Conservation (phyloP, 164 flowering plant species). For the Piper betle region DNA sequence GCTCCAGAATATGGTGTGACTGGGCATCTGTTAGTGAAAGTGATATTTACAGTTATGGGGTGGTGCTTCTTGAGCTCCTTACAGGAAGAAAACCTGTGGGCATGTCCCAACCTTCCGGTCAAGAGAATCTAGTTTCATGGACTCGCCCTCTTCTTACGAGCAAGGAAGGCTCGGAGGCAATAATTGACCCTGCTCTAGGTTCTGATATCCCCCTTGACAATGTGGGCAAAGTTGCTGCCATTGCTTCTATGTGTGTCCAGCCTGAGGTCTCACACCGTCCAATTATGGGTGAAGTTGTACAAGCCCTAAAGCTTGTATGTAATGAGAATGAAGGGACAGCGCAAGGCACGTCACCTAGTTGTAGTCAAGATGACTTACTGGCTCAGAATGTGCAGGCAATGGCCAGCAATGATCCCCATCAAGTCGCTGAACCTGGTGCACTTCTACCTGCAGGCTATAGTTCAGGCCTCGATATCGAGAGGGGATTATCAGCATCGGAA, state of each 20-base stretch:
- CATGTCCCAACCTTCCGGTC: constrained; percentile 83
- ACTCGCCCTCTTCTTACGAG: constrained; percentile 83
- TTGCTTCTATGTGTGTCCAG: constrained; percentile 96
- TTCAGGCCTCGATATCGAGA: constrained; percentile 28
- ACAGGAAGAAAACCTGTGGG: constrained; percentile 89
- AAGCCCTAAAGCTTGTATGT: constrained; percentile 81
- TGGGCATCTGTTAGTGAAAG: constrained; percentile 95
- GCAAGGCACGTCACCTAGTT: constrained; percentile 25
- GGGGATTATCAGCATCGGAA: constrained; percentile 41
- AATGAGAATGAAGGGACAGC: constrained; percentile 60
- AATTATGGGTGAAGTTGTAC: constrained; percentile 97
- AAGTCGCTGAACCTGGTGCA: constrained; percentile 14
- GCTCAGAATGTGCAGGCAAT: constrained; percentile 24
- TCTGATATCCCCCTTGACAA: constrained; percentile 45
- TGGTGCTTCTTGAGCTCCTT: constrained; percentile 88
- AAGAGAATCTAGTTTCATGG: constrained; percentile 82
- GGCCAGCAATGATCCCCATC: constrained; percentile 21
- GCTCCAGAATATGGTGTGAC: constrained; percentile 99
- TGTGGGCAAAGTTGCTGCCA: constrained; percentile 88
- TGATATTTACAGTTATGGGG: constrained; percentile 96
- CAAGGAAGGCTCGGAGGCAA: constrained; percentile 47
- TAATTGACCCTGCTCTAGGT: constrained; percentile 56
- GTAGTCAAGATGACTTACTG: constrained; percentile 36
- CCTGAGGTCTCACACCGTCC: constrained; percentile 96
- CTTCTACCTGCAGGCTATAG: constrained; percentile 16